phyloP scores from a whole-genome alignment of 2,329 filamentous ascomycete genomes.

The Huntiella omanensis region DNA sequence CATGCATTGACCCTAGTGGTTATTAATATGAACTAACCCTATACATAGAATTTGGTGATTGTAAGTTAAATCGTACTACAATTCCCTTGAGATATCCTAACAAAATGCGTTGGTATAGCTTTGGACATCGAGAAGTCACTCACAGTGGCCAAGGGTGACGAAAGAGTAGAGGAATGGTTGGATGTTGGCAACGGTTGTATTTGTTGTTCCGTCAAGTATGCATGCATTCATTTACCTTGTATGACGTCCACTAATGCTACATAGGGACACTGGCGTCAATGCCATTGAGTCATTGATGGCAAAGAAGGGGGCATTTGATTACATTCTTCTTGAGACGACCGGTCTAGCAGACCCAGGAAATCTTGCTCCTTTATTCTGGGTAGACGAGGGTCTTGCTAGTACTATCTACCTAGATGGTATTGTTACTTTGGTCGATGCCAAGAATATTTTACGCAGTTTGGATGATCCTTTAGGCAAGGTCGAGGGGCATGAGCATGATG shows the following conservation, averaged over 20 bases:
- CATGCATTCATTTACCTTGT: background rate
- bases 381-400: slow-evolving; percentile 86
- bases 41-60: slow-evolving; percentile 55
- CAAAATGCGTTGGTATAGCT: slow-evolving; percentile 28
- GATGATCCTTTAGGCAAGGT: slow-evolving; percentile 48
- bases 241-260: background rate
- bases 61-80: slow-evolving; percentile 26
- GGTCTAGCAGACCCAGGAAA: slow-evolving; percentile 91
- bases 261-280: slow-evolving; percentile 73
- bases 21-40: slow-evolving; percentile 2
- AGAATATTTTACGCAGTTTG: slow-evolving; percentile 68
- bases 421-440: slow-evolving; percentile 86
- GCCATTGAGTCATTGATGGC: slow-evolving; percentile 95
- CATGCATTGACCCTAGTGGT: background rate
- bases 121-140: slow-evolving; percentile 91
- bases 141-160: slow-evolving; percentile 68
- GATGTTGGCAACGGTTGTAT: slow-evolving; percentile 94
- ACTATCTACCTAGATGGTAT: slow-evolving; percentile 95
- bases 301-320: slow-evolving; percentile 84
- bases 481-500: slow-evolving; percentile 30
- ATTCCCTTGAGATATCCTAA: slow-evolving; percentile 7
- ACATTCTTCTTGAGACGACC: slow-evolving; percentile 91
- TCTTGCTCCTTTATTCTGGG: slow-evolving; percentile 90
- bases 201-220: slow-evolving; percentile 87
- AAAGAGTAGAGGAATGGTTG: slow-evolving; percentile 83